A percentile compares a stretch with the other conserved stretches of the same genome.
Conservation (phyloP, 148 eudicot genomes). For the Vaccinium myrtillus region DNA sequence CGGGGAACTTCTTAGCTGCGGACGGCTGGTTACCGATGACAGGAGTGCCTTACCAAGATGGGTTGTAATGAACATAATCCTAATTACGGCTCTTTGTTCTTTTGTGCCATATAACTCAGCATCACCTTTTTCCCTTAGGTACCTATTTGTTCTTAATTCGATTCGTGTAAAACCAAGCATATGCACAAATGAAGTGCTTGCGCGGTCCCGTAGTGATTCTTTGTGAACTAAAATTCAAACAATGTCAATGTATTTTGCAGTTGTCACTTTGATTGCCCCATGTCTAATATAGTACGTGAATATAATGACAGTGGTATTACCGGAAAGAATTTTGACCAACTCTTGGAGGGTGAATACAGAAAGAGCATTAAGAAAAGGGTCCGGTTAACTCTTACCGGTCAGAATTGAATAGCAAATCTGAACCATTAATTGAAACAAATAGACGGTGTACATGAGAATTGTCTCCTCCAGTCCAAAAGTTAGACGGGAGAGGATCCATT, state of each 20-base stretch:
- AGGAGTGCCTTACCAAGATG: slow-evolving; percentile 33
- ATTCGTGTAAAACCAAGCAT: not conserved
- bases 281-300: not conserved
- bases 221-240: not conserved
- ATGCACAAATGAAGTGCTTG: not conserved
- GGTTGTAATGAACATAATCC: not conserved
- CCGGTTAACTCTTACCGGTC: no score
- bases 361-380: no score
- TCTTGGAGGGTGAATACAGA: no score
- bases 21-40: slow-evolving; percentile 29
- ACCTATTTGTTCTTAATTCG: not conserved
- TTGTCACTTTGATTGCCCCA: not conserved
- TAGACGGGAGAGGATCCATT: no score
- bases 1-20: slow-evolving; percentile 21
- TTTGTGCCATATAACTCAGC: not conserved
- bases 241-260: not conserved
- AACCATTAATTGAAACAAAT: no score
- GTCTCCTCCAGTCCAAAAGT: no score
- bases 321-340: not conserved
- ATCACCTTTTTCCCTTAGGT: no score
- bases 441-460: no score
- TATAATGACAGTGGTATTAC: not conserved
- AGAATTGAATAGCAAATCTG: no score
- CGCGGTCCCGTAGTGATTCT: not conserved
- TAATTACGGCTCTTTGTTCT: not conserved